Conservation (phyloP, 2,329 filamentous ascomycete genomes). For the Neoscytalidium dimidiatum region DNA sequence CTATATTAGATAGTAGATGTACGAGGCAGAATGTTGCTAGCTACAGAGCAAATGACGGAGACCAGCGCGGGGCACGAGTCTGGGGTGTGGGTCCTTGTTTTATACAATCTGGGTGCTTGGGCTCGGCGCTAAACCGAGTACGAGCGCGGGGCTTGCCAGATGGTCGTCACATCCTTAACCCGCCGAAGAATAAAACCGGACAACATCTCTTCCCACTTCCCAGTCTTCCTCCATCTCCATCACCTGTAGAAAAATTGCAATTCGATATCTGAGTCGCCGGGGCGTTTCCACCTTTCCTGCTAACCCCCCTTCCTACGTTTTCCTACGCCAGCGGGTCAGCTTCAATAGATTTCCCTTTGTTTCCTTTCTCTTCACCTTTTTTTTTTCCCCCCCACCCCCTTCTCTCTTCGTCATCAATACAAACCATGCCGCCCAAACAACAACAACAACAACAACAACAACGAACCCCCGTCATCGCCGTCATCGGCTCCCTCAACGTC, state of each 20-base stretch:
- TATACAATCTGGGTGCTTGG: not conserved
- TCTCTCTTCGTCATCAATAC: not conserved
- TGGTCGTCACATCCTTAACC: not conserved
- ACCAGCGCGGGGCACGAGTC: not conserved
- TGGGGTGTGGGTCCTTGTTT: not conserved
- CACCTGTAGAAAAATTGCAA: not conserved
- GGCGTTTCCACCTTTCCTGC: not conserved
- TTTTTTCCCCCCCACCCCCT: not conserved
- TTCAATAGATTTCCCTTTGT: not conserved
- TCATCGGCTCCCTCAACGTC: conserved; percentile 92
- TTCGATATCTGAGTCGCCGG: not conserved
- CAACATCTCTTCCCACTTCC: not conserved
- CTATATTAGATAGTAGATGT: not conserved
- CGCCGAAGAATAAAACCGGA: not conserved
- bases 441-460: not conserved
- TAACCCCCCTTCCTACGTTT: not conserved
- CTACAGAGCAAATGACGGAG: not conserved
- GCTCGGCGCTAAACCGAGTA: not conserved
- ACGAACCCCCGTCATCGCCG: conserved; percentile 61
- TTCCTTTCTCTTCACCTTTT: not conserved
- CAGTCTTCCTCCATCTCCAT: too few relatives aligned
- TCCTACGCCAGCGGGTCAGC: not conserved
- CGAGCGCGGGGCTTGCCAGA: not conserved
- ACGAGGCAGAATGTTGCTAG: not conserved
- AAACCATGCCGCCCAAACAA: not conserved